Base-by-base conservation (phyloP, 768 basidiomycete species). In the Galerina marginata region DNA sequence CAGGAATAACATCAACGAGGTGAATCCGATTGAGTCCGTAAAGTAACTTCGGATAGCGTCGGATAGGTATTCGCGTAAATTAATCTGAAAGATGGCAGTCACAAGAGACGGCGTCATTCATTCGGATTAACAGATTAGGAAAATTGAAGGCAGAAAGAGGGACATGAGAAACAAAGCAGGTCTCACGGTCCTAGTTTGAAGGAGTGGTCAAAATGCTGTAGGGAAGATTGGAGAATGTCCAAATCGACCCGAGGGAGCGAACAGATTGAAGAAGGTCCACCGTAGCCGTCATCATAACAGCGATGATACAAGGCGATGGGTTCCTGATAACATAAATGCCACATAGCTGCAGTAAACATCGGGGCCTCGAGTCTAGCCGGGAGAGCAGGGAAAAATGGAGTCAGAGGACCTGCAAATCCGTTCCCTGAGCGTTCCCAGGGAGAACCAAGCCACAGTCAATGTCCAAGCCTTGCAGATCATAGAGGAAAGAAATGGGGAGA, bases 71-170 rank as follows among this genome's bases (percentile, higher is more conserved):
- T 53, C 51, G 51, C 51, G 14, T 53, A 53, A 53, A 53, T 25
- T 38, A 53, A 53, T 40, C 39, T 53, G 51, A 53, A 40, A 39
- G 6, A 33, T 33, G 29, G 5, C 29, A 4, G 29, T 38, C 51
- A 37, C 20, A 26, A 53, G 37, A 52, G 14, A n/a, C 39, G 36
- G 26, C 47, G 26, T n/a, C 26, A 14, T 23, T 20, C 47, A 23
- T 4, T 25, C 51, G 51, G 45, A 45, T 45, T 23, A 47, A 59
- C 42, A 47, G 37, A 54, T 48, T 48, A 59, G 58, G 58, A 23
- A 59, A 59, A 40, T 26, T 46, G 51, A 40, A 15, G 9, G 9
- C 51, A 37, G 4, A 40, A 38, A 37, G 38, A 25, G 10, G 39
- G 9, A 29, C 39, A 39, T 40, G 51, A 40, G 51, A 53, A 20